Base-by-base conservation (phyloP, 78 protist species). In the Salpingoeca rosetta region DNA sequence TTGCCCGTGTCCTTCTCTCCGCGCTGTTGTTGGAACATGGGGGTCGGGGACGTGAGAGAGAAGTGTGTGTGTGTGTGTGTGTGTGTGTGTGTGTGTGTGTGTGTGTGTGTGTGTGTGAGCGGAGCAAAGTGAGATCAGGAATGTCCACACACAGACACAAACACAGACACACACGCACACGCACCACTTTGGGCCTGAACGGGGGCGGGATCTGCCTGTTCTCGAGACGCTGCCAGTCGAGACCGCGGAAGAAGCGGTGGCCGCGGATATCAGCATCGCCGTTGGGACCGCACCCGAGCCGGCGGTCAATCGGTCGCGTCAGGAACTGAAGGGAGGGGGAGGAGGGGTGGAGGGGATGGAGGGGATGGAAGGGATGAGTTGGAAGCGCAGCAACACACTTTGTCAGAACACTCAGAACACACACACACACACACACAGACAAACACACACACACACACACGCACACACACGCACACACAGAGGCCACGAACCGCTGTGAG, bases 171-270 rank as follows among this genome's bases (percentile, higher is more conserved):
- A n/a, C n/a, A n/a, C 36, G 40, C 26, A 81, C 37, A 0, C 36
- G 81, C 37, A 3, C 39, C 35, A 84, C 44, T 0, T 72, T 43
- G 0, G 87, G 87, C 2, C 10, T 26, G 72, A 84, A 84, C 12
- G 87, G 87, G 7, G 87, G 87, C 37, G 44, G 12, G 26, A 73
- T 27, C 27, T 35, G 37, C 10, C 80, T 1, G 35, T 2, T 74
- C 56, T 76, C 76, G 45, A 85, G 39, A 2, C 1, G 39, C 56
- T 24, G 3, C 88, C 88, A 95, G 78, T 94, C 91, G 73, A 95
- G 1, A 7, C 45, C 27, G 27, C 3, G 22, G 81, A 95, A 95
- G 84, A 88, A 95, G 10, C 82, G 87, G 75, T 94, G 96, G 37
- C 22, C 12, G 3, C 38, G 41, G 28, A 94, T 2, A 26, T 76